Evolutionary conservation across 805 yeast species (phyloP).

Genomic region (Middelhovenomyces tepae): DNA sequence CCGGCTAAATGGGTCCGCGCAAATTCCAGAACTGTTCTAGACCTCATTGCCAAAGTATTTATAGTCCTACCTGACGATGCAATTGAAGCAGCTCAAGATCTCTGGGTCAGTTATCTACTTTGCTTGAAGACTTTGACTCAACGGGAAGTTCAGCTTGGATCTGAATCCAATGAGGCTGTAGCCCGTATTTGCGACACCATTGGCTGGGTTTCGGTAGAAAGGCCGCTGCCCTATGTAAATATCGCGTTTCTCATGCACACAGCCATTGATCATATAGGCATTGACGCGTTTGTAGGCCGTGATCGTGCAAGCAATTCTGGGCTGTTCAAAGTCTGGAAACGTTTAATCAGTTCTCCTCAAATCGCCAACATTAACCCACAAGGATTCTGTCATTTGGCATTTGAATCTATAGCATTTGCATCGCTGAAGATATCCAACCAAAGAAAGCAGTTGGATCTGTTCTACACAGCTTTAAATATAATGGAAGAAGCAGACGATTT

Average conservation of each 20-base stretch:
- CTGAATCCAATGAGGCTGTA: conserved; percentile 12
- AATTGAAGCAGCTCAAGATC: background rate
- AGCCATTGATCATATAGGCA: conserved; percentile 11
- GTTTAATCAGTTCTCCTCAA: no score
- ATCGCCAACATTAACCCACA: no score
- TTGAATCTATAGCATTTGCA: no score
- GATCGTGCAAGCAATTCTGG: no score
- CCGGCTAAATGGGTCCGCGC: conserved; percentile 13
- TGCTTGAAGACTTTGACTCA: conserved; percentile 7
- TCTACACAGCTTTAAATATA: no score
- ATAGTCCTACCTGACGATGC: conserved; percentile 1
- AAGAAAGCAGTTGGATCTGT: no score
- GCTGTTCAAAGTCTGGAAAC: no score
- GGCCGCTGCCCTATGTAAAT: conserved; percentile 2
- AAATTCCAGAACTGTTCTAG: conserved; percentile 6
- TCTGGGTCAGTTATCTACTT: conserved; percentile 1
- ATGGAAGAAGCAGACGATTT: no score
- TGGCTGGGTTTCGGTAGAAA: conserved; percentile 3
- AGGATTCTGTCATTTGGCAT: no score
- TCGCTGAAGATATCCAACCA: no score
- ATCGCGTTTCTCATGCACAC: conserved; percentile 7
- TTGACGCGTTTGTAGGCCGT: no score
- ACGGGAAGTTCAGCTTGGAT: conserved; percentile 14
- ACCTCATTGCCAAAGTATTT: conserved; percentile 3
- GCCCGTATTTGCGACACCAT: conserved; percentile 13